phyloP scores from a whole-genome alignment of 768 basidiomycete species.

The Mycena indigotica region DNA sequence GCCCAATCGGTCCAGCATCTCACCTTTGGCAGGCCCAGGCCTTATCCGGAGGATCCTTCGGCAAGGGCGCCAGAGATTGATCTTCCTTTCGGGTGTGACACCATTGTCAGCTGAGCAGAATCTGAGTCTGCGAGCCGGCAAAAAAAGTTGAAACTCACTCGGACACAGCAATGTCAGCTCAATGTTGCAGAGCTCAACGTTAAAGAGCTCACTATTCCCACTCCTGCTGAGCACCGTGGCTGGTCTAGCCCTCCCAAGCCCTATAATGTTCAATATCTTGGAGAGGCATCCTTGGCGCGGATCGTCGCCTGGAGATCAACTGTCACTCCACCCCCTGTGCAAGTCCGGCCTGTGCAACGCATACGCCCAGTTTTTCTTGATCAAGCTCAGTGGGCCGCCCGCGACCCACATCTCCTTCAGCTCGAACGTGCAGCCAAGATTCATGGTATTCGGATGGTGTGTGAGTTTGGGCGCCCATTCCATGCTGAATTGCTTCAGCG shows the following conservation, averaged over 20 bases:
- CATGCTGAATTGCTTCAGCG: neutral
- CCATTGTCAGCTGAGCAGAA: no score
- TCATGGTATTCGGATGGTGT: neutral
- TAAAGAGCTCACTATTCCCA: neutral
- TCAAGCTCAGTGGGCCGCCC: neutral
- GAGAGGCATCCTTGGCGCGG: neutral
- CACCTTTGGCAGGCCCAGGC: no score
- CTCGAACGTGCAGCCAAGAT: neutral
- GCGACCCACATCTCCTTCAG: neutral
- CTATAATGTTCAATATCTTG: neutral
- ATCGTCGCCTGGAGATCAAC: conserved; percentile 1
- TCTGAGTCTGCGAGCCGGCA: no score
- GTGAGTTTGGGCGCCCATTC: neutral
- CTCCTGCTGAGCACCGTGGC: neutral
- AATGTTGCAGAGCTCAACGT: neutral
- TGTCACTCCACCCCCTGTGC: neutral
- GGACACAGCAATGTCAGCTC: neutral
- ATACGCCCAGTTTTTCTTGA: neutral
- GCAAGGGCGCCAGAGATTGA: no score
- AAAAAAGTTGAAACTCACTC: no score
- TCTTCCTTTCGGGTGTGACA: no score
- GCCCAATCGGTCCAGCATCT: no score
- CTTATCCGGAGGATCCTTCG: no score
- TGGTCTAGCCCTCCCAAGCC: neutral
- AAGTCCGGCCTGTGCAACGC: no score